These are phyloP conservation scores for Pythium aquatile DNA, from an alignment of 352 stramenopile species.

Conservation along the genomic window DNA sequence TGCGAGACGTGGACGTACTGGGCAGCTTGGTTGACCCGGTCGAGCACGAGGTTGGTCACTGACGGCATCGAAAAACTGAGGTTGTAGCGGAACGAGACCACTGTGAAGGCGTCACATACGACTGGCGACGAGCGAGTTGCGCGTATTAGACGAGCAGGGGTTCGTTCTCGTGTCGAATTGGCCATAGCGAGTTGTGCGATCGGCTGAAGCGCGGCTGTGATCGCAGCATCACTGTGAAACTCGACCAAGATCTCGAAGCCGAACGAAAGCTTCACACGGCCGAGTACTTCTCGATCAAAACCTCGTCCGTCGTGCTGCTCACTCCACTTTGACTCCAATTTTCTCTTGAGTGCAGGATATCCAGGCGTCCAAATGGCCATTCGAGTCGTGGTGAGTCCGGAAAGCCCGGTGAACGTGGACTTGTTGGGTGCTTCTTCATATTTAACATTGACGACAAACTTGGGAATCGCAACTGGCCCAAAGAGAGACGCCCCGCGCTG, in stretches of 20 bases:
- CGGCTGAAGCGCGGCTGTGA: constrained; percentile 6
- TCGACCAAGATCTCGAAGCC: constrained; percentile 10
- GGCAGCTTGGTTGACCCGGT: constrained; percentile 19
- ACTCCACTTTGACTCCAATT: constrained; percentile 1
- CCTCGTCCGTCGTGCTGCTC: neutral
- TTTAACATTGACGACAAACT: neutral
- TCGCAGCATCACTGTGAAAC: constrained; percentile 14
- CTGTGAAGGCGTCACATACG: constrained; percentile 3
- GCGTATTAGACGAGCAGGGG: too few species aligned
- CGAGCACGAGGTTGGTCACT: constrained; percentile 16
- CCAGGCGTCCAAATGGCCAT: constrained; percentile 5
- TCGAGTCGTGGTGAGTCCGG: constrained; percentile 8
- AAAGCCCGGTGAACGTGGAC: constrained; percentile 6
- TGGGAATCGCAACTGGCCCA: neutral
- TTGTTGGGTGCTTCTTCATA: neutral
- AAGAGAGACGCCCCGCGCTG: neutral
- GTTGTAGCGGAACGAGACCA: constrained; percentile 14
- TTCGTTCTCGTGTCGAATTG: neutral
- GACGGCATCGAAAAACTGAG: constrained; percentile 2
- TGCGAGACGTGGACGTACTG: constrained; percentile 18
- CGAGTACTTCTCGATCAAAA: constrained; percentile 7
- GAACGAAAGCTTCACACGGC: constrained; percentile 17
- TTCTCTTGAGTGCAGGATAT: neutral
- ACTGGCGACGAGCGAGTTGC: too few species aligned
- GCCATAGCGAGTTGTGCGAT: constrained; percentile 8